Evolutionary conservation across 768 basidiomycete species (phyloP).

Genomic region (Mrakia frigida): DNA sequence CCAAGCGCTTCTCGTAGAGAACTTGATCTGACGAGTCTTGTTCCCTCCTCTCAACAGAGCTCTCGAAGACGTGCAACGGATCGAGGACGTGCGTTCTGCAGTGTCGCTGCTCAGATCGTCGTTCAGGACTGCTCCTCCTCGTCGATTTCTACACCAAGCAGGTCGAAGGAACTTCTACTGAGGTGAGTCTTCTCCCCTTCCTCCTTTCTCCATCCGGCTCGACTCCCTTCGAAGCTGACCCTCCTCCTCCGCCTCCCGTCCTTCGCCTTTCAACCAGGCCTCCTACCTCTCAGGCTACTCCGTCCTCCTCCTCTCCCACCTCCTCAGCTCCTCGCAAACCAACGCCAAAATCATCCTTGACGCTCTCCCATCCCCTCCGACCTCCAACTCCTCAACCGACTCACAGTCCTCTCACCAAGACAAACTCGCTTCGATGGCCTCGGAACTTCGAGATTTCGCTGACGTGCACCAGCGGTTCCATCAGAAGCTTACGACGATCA

Average conservation of each 20-base stretch:
- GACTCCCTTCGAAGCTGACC: neutral
- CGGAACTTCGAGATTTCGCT: constrained; percentile 18
- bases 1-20: neutral
- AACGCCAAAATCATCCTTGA: constrained; percentile 29
- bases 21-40: neutral
- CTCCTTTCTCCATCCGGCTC: neutral
- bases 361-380: neutral
- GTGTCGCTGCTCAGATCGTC: constrained; percentile 15
- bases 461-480: constrained; percentile 31
- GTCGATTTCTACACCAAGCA: constrained; percentile 22
- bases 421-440: constrained; percentile 6
- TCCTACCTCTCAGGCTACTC: constrained; percentile 31
- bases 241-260: neutral
- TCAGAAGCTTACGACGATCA: constrained; percentile 14
- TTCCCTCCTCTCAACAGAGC: neutral
- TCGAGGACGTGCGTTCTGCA: constrained; percentile 14
- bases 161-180: neutral
- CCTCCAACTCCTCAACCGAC: neutral
- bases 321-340: constrained; percentile 3
- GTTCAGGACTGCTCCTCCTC: constrained; percentile 8
- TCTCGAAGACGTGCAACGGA: neutral
- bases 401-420: neutral
- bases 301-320: constrained; percentile 22
- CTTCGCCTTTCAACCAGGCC: neutral
- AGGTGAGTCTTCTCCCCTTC: constrained; percentile 5